phyloP scores from a whole-genome alignment of 768 basidiomycete species.

The Rhizopogon vulgaris region DNA sequence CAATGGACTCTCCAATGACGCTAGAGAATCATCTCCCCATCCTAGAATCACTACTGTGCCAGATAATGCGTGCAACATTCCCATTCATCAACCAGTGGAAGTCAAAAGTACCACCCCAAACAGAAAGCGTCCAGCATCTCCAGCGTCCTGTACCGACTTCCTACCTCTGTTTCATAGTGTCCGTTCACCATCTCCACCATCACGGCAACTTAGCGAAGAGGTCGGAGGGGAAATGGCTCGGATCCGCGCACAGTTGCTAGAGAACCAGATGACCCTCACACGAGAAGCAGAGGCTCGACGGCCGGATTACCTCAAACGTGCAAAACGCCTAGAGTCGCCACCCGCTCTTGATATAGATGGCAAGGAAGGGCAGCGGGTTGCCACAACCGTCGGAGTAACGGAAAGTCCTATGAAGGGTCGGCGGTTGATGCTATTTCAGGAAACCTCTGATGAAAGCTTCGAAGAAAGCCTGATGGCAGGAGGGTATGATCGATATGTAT shows the following conservation, averaged over 20 bases:
- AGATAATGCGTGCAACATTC: neutral
- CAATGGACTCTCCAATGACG: neutral
- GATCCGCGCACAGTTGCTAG: slow-evolving; percentile 47
- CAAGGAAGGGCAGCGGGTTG: slow-evolving; percentile 9
- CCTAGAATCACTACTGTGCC: neutral
- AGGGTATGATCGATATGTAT: slow-evolving; percentile 71
- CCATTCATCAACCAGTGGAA: neutral
- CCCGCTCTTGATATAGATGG: slow-evolving; percentile 29
- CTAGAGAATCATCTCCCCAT: neutral
- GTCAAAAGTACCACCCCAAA: neutral
- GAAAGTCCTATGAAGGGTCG: slow-evolving; percentile 71
- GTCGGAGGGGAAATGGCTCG: slow-evolving; percentile 54
- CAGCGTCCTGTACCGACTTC: neutral
- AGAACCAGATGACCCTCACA: slow-evolving; percentile 42
- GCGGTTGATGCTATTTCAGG: slow-evolving; percentile 69
- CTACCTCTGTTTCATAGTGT: slow-evolving; percentile 19
- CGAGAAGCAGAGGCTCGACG: slow-evolving; percentile 56
- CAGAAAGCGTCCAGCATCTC: slow-evolving; percentile 1
- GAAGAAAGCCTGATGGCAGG: slow-evolving; percentile 82
- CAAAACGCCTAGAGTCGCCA: slow-evolving; percentile 33
- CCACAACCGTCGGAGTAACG: slow-evolving; percentile 48
- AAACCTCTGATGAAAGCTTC: slow-evolving; percentile 79
- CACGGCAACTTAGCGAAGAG: slow-evolving; percentile 11
- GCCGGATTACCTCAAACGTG: slow-evolving; percentile 67
- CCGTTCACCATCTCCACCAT: slow-evolving; percentile 11